Percentiles rank a stretch among this genome's conserved stretches.
Conservation (phyloP, 2,329 filamentous ascomycete species). For the Curvularia lunata region DNA sequence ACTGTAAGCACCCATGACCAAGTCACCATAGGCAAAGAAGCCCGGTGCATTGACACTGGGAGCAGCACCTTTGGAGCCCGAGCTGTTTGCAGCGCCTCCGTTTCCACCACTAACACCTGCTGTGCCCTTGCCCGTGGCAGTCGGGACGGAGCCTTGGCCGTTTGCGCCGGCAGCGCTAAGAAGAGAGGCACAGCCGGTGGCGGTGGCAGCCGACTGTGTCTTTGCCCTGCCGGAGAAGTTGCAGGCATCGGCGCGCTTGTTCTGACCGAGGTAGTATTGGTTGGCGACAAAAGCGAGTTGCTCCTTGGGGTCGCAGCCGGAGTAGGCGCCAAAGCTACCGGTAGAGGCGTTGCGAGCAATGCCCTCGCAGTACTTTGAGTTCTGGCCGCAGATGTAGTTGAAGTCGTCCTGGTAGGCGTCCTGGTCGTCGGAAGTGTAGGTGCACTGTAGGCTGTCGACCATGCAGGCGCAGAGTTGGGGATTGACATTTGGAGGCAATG, state of each 20-base stretch:
- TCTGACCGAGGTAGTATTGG: constrained; percentile 67
- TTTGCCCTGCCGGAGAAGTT: constrained; percentile 72
- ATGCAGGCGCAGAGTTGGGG: constrained; percentile 83
- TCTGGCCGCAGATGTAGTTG: constrained; percentile 69
- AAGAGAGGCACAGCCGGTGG: constrained; percentile 62
- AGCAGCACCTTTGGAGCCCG: constrained; percentile 25
- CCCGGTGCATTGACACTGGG: constrained; percentile 28
- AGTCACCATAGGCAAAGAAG: constrained; percentile 35
- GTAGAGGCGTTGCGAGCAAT: constrained; percentile 71
- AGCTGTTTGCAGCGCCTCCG: constrained; percentile 18
- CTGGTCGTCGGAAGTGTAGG: constrained; percentile 65
- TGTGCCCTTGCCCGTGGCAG: constrained; percentile 38
- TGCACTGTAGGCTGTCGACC: constrained; percentile 73
- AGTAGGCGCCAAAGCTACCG: constrained; percentile 75
- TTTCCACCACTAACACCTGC: constrained; percentile 10
- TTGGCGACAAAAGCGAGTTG: constrained; percentile 78
- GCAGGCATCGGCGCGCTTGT: constrained; percentile 63
- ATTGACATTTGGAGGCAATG: constrained; percentile 83
- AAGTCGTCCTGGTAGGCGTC: constrained; percentile 73
- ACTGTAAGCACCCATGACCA: constrained; percentile 31
- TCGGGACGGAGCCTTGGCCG: constrained; percentile 60
- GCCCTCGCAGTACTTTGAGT: constrained; percentile 65
- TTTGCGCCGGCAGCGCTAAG: constrained; percentile 67
- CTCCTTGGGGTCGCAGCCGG: constrained; percentile 73
- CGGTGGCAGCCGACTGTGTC: constrained; percentile 57